Percentiles rank a stretch among this genome's conserved stretches.
Evolutionary conservation across 371 early-diverging fungal species (phyloP).

Genomic region (Polyrhizophydium stewartii): DNA sequence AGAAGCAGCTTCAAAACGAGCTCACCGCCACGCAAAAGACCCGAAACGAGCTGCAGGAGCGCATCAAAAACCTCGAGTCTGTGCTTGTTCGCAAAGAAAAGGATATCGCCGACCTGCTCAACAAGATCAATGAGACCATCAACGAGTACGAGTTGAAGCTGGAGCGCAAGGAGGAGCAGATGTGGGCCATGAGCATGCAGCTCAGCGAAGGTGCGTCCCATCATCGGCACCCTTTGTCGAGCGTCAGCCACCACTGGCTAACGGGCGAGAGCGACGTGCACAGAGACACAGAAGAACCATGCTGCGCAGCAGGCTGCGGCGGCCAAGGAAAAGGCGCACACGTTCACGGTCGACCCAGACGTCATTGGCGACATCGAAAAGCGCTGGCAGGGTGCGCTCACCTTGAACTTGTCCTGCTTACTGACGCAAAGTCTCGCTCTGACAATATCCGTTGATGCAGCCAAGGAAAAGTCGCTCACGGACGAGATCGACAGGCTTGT

Average conservation of each 20-base stretch:
- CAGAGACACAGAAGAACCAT: background rate
- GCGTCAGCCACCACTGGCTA: too few relatives aligned
- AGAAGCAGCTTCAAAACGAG: slow-evolving; percentile 38
- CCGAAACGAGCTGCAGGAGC: slow-evolving; percentile 35
- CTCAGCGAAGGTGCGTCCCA: slow-evolving; percentile 39
- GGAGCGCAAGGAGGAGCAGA: slow-evolving; percentile 51
- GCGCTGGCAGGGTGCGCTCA: slow-evolving; percentile 35
- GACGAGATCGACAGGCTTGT: slow-evolving; percentile 2
- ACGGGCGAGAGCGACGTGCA: too few relatives aligned
- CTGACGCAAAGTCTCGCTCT: background rate
- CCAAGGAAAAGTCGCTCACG: slow-evolving; percentile 3
- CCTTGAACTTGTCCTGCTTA: background rate
- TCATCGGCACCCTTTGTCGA: too few relatives aligned
- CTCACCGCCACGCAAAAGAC: slow-evolving; percentile 24
- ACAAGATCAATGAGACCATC: slow-evolving; percentile 50
- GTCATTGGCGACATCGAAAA: slow-evolving; percentile 45
- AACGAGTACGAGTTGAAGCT: slow-evolving; percentile 48
- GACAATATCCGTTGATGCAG: background rate
- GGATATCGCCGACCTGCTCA: slow-evolving; percentile 45
- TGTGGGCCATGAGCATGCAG: slow-evolving; percentile 51
- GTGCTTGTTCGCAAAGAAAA: slow-evolving; percentile 41
- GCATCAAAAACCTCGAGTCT: slow-evolving; percentile 36
- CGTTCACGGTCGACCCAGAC: slow-evolving; percentile 39
- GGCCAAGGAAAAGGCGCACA: slow-evolving; percentile 19
- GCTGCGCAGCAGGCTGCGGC: slow-evolving; percentile 9